These are phyloP conservation scores for Trichoderma koningiopsis DNA, from an alignment of 2,329 filamentous ascomycete species.

Conservation along the genomic window DNA sequence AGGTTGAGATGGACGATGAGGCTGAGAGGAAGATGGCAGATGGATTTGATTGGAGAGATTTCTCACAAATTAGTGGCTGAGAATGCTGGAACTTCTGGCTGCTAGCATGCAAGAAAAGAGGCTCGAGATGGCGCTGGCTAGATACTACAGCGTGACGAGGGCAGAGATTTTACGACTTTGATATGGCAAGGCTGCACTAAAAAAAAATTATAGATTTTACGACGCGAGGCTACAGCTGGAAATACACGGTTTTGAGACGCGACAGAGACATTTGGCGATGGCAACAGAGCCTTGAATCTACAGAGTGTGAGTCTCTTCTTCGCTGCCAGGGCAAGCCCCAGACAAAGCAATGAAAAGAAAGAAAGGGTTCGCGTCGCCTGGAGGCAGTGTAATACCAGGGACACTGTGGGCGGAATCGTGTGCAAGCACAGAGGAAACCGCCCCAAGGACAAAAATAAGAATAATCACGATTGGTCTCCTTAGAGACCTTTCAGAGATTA, in stretches of 20 bases:
- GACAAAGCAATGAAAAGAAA: conserved; percentile 45
- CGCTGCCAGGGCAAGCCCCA: conserved; percentile 43
- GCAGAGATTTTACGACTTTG: conserved; percentile 1
- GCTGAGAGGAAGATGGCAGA: conserved; percentile 8
- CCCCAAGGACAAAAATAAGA: conserved; percentile 59
- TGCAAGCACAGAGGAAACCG: conserved; percentile 46
- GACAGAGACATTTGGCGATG: background rate
- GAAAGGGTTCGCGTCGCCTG: conserved; percentile 45
- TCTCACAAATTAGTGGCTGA: background rate
- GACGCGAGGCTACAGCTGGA: background rate
- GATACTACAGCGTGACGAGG: background rate
- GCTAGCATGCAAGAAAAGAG: background rate
- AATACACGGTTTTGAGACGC: background rate
- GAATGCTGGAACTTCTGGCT: background rate
- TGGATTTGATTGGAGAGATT: background rate
- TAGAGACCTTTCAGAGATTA: conserved; percentile 88
- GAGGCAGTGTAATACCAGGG: conserved; percentile 51
- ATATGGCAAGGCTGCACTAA: background rate
- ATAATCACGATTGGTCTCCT: conserved; percentile 75
- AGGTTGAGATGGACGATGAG: background rate
- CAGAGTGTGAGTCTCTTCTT: conserved; percentile 39
- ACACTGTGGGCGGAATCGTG: conserved; percentile 45
- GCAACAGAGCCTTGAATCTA: background rate
- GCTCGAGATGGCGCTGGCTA: background rate
- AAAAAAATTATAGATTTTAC: background rate